Conservation (phyloP, 495 filamentous ascomycete species). For the Clohesyomyces aquaticus region DNA sequence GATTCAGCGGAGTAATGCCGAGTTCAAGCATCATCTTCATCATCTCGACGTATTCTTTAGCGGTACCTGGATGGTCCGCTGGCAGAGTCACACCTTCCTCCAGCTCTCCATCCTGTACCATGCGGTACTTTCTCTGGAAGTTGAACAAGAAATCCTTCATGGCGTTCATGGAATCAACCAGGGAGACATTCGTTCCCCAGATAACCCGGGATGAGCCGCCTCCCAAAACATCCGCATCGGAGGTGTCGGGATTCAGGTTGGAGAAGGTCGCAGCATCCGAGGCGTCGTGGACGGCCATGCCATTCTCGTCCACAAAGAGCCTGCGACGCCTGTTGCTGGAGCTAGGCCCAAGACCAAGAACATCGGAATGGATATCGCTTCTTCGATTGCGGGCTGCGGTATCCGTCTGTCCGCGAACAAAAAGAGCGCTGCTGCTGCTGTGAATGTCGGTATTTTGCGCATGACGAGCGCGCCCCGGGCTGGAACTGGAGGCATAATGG, state of each 20-base stretch:
- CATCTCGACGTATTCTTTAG: constrained; percentile 81
- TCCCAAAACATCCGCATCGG: constrained; percentile 85
- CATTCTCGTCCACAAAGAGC: constrained; percentile 81
- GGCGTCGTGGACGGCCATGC: constrained; percentile 65
- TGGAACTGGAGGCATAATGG: constrained; percentile 84
- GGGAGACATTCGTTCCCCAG: constrained; percentile 97
- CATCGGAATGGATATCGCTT: constrained; percentile 81
- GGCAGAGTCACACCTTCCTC: constrained; percentile 66
- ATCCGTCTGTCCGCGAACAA: constrained; percentile 65
- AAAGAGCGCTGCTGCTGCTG: constrained; percentile 83
- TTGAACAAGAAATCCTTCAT: constrained; percentile 92
- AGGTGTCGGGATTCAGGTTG: constrained; percentile 83
- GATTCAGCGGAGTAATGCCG: constrained; percentile 78
- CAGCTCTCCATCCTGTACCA: constrained; percentile 82
- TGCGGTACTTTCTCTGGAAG: constrained; percentile 88
- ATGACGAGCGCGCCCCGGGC: constrained; percentile 61
- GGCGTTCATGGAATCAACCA: constrained; percentile 79
- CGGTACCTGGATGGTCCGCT: constrained; percentile 58
- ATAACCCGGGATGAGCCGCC: constrained; percentile 80
- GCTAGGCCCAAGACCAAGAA: constrained; percentile 61
- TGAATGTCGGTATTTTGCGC: constrained; percentile 63
- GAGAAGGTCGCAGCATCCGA: constrained; percentile 87
- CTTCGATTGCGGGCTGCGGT: constrained; percentile 59
- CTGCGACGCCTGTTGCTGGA: constrained; percentile 63
- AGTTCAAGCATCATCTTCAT: constrained; percentile 88